A percentile compares a stretch with the other conserved stretches of the same genome.
These are phyloP conservation scores for Hanseniaspora jakobsenii DNA, from an alignment of 805 yeast genomes.

Conservation along the genomic window DNA sequence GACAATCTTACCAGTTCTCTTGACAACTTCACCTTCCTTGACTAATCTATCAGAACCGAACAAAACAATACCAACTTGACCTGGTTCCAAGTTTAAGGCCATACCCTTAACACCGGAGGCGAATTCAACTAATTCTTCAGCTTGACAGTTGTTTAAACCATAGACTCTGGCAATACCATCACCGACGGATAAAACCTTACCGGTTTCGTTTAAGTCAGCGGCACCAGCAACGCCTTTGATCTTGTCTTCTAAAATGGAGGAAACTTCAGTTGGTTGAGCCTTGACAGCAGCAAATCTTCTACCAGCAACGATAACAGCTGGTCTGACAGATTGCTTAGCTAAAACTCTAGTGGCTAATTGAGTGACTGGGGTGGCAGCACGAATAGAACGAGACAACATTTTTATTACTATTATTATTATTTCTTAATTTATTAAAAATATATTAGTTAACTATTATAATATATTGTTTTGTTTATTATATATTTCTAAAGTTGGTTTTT, in stretches of 20 bases:
- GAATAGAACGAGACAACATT: constrained; percentile 82
- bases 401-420: too few species aligned
- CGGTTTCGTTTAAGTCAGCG: constrained; percentile 96
- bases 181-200: constrained; percentile 98
- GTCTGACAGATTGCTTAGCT: constrained; percentile 47
- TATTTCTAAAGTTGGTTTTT: constrained; percentile 3
- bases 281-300: constrained; percentile 85
- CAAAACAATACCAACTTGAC: constrained; percentile 99
- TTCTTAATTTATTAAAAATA: background rate
- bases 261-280: constrained; percentile 98
- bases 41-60: constrained; percentile 98
- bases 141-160: constrained; percentile 99
- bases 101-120: constrained; percentile 99
- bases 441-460: background rate
- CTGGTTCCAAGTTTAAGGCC: constrained; percentile 99
- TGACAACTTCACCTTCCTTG: constrained; percentile 98
- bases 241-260: constrained; percentile 97
- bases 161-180: constrained; percentile 99
- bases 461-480: constrained; percentile 2
- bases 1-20: constrained; percentile 99
- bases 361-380: constrained; percentile 55
- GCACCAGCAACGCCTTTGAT: constrained; percentile 98
- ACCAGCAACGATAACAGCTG: constrained; percentile 49
- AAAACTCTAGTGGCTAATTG: constrained; percentile 36
- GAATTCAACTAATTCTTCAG: constrained; percentile 99